These are phyloP conservation scores for Graphilbum fragrans DNA, from an alignment of 2,329 filamentous ascomycete genomes.

Conservation along the genomic window DNA sequence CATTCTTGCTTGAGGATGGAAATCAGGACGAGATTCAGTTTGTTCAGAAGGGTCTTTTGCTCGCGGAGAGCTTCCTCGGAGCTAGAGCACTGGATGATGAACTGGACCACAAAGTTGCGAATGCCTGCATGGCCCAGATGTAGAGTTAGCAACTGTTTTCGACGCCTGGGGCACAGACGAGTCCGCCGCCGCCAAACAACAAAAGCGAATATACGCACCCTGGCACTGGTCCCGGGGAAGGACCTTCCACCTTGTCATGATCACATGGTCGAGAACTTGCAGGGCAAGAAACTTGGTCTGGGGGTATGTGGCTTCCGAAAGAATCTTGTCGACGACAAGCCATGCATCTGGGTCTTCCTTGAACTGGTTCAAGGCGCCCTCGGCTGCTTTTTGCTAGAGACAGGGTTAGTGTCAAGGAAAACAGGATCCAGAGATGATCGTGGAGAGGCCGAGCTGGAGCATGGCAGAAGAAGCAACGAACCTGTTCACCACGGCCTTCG, in stretches of 20 bases:
- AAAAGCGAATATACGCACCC: slow-evolving; percentile 37
- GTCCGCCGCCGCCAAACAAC: no score
- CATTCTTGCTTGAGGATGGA: slow-evolving; percentile 98
- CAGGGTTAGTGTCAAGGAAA: slow-evolving; percentile 18
- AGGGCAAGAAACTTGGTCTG: slow-evolving; percentile 97
- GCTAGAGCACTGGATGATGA: slow-evolving; percentile 88
- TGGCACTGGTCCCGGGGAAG: slow-evolving; percentile 91
- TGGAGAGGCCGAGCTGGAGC: slow-evolving; percentile 1
- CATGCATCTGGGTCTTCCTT: slow-evolving; percentile 98
- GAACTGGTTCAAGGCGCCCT: slow-evolving; percentile 93
- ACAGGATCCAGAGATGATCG: slow-evolving; percentile 12
- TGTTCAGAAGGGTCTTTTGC: slow-evolving; percentile 88
- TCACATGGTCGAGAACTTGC: slow-evolving; percentile 95
- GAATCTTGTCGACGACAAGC: slow-evolving; percentile 93
- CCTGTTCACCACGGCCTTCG: slow-evolving; percentile 87
- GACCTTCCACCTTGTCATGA: slow-evolving; percentile 98
- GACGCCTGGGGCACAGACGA: no score
- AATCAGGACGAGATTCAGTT: slow-evolving; percentile 93
- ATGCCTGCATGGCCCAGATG: no score
- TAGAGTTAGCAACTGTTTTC: no score
- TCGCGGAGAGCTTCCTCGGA: slow-evolving; percentile 77
- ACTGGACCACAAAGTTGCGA: slow-evolving; percentile 97
- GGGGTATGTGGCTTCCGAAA: slow-evolving; percentile 82
- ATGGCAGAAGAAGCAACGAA: slow-evolving; percentile 32
- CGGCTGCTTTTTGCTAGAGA: slow-evolving; percentile 84